phyloP scores from a whole-genome alignment of 2,329 filamentous ascomycete species.

The Alternaria rosae region DNA sequence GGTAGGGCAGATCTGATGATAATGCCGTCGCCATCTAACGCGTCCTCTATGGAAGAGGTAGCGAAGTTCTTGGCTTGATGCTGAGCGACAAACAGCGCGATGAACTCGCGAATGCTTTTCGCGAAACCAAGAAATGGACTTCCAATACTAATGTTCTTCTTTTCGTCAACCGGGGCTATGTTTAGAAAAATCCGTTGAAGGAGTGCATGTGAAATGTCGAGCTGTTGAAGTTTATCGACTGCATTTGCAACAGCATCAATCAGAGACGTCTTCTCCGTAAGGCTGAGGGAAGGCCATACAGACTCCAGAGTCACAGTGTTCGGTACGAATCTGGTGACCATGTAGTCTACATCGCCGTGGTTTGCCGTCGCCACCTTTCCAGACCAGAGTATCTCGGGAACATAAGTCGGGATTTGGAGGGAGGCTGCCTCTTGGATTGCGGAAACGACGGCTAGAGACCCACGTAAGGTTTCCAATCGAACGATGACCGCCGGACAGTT shows the following conservation, averaged over 20 bases:
- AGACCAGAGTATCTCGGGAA: neutral
- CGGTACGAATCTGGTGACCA: neutral
- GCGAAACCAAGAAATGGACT: neutral
- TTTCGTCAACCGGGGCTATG: no score
- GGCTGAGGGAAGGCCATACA: neutral
- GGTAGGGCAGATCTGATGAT: neutral
- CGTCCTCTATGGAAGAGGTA: neutral
- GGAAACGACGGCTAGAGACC: neutral
- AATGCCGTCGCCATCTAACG: neutral
- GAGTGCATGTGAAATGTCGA: no score
- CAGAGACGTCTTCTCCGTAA: neutral
- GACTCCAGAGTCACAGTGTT: neutral
- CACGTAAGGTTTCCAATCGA: neutral
- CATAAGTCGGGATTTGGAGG: neutral
- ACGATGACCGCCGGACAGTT: neutral
- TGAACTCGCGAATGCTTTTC: neutral
- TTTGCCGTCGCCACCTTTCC: neutral
- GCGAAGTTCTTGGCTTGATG: neutral
- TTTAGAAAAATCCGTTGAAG: no score
- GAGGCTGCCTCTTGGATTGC: neutral
- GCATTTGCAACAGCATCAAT: neutral
- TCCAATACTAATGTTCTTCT: neutral
- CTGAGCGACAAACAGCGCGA: neutral
- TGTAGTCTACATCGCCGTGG: neutral
- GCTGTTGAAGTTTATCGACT: no score